phyloP scores from a whole-genome alignment of 202 grass and related monocot genomes.

The Eragrostis tef region DNA sequence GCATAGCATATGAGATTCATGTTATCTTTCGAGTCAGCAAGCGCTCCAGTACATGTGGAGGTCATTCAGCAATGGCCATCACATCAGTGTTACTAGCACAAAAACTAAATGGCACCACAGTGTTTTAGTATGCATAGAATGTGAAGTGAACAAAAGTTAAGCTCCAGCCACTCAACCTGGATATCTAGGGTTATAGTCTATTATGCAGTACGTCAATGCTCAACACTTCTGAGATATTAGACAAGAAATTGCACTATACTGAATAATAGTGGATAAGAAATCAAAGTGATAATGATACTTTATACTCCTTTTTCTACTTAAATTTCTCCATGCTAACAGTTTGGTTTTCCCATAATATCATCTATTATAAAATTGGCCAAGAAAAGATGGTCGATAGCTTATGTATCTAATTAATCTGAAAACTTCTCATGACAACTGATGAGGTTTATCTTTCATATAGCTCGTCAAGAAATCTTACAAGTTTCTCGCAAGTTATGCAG shows the following conservation, averaged over 20 bases:
- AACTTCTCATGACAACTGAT: background rate
- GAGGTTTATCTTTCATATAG: background rate
- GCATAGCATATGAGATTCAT: constrained; percentile 1
- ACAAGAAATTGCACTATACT: background rate
- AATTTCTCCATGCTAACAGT: background rate
- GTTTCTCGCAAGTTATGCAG: constrained; percentile 74
- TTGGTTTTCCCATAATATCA: background rate
- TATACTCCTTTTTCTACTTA: background rate
- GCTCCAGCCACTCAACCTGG: background rate
- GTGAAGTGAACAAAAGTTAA: constrained; percentile 11
- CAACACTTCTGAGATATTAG: background rate
- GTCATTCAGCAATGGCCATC: background rate
- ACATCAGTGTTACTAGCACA: background rate
- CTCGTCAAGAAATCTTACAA: constrained; percentile 52
- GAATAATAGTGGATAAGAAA: too few relatives aligned
- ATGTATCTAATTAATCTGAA: constrained; percentile 2
- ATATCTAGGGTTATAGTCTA: background rate
- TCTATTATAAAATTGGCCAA: constrained; percentile 2
- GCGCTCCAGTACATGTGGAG: background rate
- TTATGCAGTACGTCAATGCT: background rate
- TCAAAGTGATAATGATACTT: background rate
- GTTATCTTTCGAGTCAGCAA: background rate
- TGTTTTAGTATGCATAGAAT: constrained; percentile 25
- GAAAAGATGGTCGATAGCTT: background rate
- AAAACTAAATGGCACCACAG: background rate